phyloP scores from a whole-genome alignment of 1,284 basidiomycete species.

The Xerocomus minutiporus region DNA sequence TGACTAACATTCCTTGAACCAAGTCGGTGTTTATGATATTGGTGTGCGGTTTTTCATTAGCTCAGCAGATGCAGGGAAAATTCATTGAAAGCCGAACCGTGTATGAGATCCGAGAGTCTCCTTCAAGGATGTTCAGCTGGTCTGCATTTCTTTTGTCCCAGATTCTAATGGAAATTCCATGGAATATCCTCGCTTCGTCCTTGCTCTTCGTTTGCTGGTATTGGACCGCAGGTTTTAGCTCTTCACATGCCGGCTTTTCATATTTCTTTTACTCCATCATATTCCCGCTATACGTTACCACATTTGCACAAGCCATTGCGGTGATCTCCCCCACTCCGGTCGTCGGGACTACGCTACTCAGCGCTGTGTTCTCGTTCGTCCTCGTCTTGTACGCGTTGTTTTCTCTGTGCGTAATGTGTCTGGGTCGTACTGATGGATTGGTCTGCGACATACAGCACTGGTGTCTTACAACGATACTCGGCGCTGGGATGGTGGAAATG shows the following conservation, averaged over 20 bases:
- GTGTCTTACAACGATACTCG: slow-evolving; percentile 57
- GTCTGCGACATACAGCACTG: slow-evolving; percentile 39
- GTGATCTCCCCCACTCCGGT: slow-evolving; percentile 59
- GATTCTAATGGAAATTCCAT: slow-evolving; percentile 57
- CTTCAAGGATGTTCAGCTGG: slow-evolving; percentile 81
- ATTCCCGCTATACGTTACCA: slow-evolving; percentile 49
- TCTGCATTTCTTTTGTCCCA: slow-evolving; percentile 61
- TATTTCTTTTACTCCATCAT: slow-evolving; percentile 45
- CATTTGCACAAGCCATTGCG: slow-evolving; percentile 55
- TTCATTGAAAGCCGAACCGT: slow-evolving; percentile 38
- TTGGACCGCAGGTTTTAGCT: slow-evolving; percentile 56
- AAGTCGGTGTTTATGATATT: slow-evolving; percentile 14
- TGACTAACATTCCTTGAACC: background rate
- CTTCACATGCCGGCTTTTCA: slow-evolving; percentile 47
- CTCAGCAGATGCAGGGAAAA: slow-evolving; percentile 18
- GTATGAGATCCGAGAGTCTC: slow-evolving; percentile 71
- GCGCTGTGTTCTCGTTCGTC: slow-evolving; percentile 54
- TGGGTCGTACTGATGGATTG: background rate
- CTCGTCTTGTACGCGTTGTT: slow-evolving; percentile 8
- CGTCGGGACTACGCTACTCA: slow-evolving; percentile 61
- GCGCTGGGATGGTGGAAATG: slow-evolving; percentile 75
- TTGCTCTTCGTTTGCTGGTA: slow-evolving; percentile 64
- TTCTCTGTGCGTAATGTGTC: background rate
- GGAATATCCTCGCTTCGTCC: slow-evolving; percentile 54
- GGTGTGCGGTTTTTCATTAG: slow-evolving; percentile 12